Percentiles rank a stretch among this genome's conserved stretches.
Evolutionary conservation across 495 filamentous ascomycete species (phyloP).

Genomic region (Staphylotrichum tortipilum): DNA sequence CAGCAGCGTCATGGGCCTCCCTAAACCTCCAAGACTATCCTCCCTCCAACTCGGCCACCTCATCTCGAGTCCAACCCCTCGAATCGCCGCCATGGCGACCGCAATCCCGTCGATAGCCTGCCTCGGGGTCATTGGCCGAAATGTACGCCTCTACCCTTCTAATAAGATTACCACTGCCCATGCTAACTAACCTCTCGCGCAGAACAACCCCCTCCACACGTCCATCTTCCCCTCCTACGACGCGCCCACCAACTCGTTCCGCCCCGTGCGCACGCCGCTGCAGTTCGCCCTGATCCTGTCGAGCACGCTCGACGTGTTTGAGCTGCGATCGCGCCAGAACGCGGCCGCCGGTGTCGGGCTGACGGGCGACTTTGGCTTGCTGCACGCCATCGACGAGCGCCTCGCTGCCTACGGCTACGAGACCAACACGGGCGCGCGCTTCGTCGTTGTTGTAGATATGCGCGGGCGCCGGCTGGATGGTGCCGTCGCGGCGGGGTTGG

Average conservation of each 20-base stretch:
- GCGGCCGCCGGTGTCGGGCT: slow-evolving; percentile 46
- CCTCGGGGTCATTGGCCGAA: slow-evolving; percentile 85
- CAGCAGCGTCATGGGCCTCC: too few relatives aligned
- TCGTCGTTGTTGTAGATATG: slow-evolving; percentile 84
- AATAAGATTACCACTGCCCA: too few relatives aligned
- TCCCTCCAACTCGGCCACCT: background rate
- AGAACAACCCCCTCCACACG: slow-evolving; percentile 97
- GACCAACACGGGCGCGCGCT: slow-evolving; percentile 90
- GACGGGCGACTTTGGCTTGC: slow-evolving; percentile 75
- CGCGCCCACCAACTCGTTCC: slow-evolving; percentile 31
- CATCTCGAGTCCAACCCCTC: background rate
- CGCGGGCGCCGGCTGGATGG: slow-evolving; percentile 45
- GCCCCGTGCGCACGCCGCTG: slow-evolving; percentile 51
- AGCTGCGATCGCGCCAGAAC: slow-evolving; percentile 60
- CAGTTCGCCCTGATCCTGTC: slow-evolving; percentile 89
- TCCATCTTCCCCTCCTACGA: slow-evolving; percentile 72
- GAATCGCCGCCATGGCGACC: slow-evolving; percentile 31
- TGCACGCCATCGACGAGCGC: slow-evolving; percentile 88
- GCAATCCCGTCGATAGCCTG: slow-evolving; percentile 72
- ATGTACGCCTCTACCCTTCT: slow-evolving; percentile 40
- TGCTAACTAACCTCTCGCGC: background rate
- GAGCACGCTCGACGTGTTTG: slow-evolving; percentile 87
- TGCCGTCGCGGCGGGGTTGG: slow-evolving; percentile 14
- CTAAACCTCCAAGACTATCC: background rate
- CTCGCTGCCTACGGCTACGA: slow-evolving; percentile 89